These are phyloP conservation scores for Tephrocybe sp. DNA, from an alignment of 768 basidiomycete species.

Conservation along the genomic window DNA sequence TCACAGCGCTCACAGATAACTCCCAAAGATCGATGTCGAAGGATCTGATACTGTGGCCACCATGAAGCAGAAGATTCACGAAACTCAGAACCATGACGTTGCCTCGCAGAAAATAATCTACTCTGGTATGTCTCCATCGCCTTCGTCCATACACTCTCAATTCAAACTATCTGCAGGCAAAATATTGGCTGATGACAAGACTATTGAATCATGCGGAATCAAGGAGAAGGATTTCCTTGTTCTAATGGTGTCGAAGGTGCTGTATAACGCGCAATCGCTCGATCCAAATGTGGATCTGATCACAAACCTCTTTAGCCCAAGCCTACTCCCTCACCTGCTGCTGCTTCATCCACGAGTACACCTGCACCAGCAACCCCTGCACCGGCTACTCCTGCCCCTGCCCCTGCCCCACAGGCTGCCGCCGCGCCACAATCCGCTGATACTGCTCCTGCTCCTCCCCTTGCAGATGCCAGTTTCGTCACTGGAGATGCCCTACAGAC, in stretches of 20 bases:
- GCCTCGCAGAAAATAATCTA: conserved; percentile 91
- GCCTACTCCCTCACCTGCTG: conserved; percentile 25
- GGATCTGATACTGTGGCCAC: conserved; percentile 67
- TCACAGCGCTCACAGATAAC: background rate
- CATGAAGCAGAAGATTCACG: conserved; percentile 83
- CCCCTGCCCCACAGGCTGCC: conserved; percentile 26
- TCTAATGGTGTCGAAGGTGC: conserved; percentile 97
- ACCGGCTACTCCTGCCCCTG: conserved; percentile 22
- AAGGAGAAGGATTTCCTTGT: conserved; percentile 99
- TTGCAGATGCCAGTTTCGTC: conserved; percentile 51
- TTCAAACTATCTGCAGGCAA: conserved; percentile 56
- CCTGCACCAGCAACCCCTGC: conserved; percentile 23
- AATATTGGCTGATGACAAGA: conserved; percentile 85
- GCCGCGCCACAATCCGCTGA: conserved; percentile 21
- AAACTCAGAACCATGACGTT: conserved; percentile 69
- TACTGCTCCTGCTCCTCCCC: conserved; percentile 14
- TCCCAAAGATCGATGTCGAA: conserved; percentile 71
- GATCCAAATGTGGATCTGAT: conserved; percentile 22
- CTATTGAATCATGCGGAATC: conserved; percentile 82
- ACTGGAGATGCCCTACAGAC: conserved; percentile 73
- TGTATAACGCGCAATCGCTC: conserved; percentile 10
- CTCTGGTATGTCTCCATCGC: conserved; percentile 55
- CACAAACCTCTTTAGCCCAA: conserved; percentile 17
- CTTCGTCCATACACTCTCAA: background rate
- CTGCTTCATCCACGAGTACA: conserved; percentile 33